A percentile compares a stretch with the other conserved stretches of the same genome.
Evolutionary conservation across 1,139 yeast genomes (phyloP).

Genomic region (Candida sp.): DNA sequence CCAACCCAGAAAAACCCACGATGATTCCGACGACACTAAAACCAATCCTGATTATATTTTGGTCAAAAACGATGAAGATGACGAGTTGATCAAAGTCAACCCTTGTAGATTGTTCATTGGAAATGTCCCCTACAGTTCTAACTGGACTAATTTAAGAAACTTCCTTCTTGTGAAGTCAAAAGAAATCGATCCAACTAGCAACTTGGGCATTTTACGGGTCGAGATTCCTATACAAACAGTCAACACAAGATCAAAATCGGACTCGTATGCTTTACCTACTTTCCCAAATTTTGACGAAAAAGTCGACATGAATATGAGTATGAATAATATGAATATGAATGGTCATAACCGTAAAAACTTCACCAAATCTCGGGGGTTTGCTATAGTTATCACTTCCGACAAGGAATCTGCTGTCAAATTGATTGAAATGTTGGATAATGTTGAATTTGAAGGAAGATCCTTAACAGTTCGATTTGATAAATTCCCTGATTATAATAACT

Average conservation of each 20-base stretch:
- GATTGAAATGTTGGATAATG: conserved; percentile 48
- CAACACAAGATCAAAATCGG: neutral
- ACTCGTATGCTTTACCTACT: neutral
- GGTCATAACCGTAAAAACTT: neutral
- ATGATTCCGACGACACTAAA: neutral
- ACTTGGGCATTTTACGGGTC: conserved; percentile 42
- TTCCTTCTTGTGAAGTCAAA: conserved; percentile 36
- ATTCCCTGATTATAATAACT: conserved; percentile 39
- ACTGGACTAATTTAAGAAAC: conserved; percentile 54
- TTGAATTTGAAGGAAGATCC: conserved; percentile 53
- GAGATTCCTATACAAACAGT: conserved; percentile 49
- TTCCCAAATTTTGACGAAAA: neutral
- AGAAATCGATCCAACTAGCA: conserved; percentile 22
- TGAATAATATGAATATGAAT: neutral
- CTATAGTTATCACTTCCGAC: conserved; percentile 55
- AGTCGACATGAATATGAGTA: neutral
- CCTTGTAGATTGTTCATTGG: conserved; percentile 48
- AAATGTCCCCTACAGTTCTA: conserved; percentile 54
- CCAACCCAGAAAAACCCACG: neutral
- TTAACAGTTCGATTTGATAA: conserved; percentile 60
- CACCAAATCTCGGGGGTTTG: conserved; percentile 53
- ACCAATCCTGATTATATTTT: conserved; percentile 10
- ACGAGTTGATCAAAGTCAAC: conserved; percentile 26
- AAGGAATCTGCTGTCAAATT: conserved; percentile 48
- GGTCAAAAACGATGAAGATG: conserved; percentile 27